Percentiles rank a stretch among this genome's conserved stretches.
Evolutionary conservation across 257 asterid species (phyloP).

Genomic region (Striga asiatica): DNA sequence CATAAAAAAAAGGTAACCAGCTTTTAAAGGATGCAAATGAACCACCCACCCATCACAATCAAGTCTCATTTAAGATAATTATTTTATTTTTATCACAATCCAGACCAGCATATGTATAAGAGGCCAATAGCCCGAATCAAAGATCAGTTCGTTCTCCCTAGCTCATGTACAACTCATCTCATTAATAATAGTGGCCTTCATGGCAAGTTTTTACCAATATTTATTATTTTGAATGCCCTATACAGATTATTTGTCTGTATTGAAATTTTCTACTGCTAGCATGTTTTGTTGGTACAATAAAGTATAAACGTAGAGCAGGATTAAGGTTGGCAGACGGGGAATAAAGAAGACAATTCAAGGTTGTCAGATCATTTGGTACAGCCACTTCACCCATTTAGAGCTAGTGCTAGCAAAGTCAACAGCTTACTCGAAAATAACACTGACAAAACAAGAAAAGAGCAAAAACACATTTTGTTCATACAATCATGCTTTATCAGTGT

Average conservation of each 20-base stretch:
- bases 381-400: background rate
- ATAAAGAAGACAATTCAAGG: background rate
- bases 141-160: background rate
- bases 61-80: background rate
- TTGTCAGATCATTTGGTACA: too few species aligned
- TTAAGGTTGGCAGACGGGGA: background rate
- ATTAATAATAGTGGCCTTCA: background rate
- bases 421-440: background rate
- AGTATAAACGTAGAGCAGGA: background rate
- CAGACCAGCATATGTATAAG: background rate
- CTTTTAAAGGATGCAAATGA: background rate
- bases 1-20: constrained; percentile 7
- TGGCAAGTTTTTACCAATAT: background rate
- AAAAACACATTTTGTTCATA: background rate
- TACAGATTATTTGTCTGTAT: background rate
- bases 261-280: background rate
- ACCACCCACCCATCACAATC: background rate
- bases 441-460: background rate
- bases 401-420: background rate
- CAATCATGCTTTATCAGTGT: background rate
- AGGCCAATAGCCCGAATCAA: background rate
- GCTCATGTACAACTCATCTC: background rate
- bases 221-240: background rate
- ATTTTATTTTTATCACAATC: background rate
- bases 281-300: background rate